A percentile compares a stretch with the other conserved stretches of the same genome.
phyloP scores from a whole-genome alignment of 176 grass and related monocot species.

The Ananas comosus region DNA sequence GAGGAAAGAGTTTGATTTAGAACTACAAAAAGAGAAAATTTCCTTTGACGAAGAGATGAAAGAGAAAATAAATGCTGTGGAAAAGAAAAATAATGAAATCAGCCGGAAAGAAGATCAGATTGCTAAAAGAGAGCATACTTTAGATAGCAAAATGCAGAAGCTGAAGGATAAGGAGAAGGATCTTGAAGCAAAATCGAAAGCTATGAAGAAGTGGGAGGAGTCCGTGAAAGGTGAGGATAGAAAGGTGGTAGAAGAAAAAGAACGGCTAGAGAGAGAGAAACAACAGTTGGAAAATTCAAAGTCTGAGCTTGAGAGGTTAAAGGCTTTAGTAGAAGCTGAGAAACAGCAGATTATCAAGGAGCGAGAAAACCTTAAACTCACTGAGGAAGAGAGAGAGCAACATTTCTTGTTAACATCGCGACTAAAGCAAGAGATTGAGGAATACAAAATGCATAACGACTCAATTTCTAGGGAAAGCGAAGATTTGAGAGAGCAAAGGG shows the following conservation, averaged over 20 bases:
- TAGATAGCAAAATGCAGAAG: conserved; percentile 51
- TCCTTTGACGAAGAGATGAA: conserved; percentile 52
- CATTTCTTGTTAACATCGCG: conserved; percentile 36
- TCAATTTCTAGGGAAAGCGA: conserved; percentile 61
- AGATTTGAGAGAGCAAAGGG: conserved; percentile 63
- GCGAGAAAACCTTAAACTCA: conserved; percentile 53
- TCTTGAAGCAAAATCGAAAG: conserved; percentile 60
- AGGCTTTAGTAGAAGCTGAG: conserved; percentile 44
- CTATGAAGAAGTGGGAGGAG: conserved; percentile 68
- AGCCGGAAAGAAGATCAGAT: conserved; percentile 44
- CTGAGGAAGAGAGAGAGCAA: conserved; percentile 65
- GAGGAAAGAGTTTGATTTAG: conserved; percentile 59
- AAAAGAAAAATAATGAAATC: conserved; percentile 57
- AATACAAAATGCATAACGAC: conserved; percentile 66
- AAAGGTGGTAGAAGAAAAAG: conserved; percentile 54
- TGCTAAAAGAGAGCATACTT: conserved; percentile 41
- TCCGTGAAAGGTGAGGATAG: conserved; percentile 47
- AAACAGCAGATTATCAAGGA: conserved; percentile 67
- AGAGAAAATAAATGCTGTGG: conserved; percentile 35
- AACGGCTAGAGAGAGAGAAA: conserved; percentile 32
- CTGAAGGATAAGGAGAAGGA: conserved; percentile 58
- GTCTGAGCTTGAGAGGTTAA: conserved; percentile 47
- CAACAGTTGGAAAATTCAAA: conserved; percentile 32
- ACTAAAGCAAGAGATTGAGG: conserved; percentile 89
- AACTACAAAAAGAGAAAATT: conserved; percentile 51